Evolutionary conservation across 306 rosid species (phyloP), one percentile per base, ranked within the genome.

Genomic region (Cicer arietinum): DNA sequence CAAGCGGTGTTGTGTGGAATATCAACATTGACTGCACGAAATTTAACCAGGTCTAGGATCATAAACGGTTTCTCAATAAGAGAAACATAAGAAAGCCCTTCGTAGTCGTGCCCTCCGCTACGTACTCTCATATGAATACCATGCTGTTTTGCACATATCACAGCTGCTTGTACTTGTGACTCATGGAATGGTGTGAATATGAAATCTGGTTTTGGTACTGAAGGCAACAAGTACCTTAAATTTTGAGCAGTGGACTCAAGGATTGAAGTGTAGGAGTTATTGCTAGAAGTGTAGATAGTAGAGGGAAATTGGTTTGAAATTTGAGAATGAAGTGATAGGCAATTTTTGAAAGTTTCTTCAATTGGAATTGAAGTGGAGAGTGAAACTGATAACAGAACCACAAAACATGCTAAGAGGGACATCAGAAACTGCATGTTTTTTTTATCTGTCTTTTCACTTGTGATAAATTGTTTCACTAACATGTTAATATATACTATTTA

Each of bases 161-260:
- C 89, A 3, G 92, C 83, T n/a, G 88, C 80, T 80, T 88, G 95
- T 42, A 90, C 92, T 43, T 90, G 92, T 56, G 85, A 80, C 2
- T 90, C 92, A 11, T 82, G 74, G 4, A 71, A 56, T 7, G 95
- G 89, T 4, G 85, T 87, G 90, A 84, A 90, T 54, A 87, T 90
- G 75, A 90, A 80, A 12, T 67, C 86, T 1, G 90, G 92, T 74
- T 88, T 90, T 2, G 90, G 96, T 17, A 76, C 71, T 12, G 96
- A 85, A 45, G 93, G 85, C 39, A 71, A 43, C 77, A 86, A 41
- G 67, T 69, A 83, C 77, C 96, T 74, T 41, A 88, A 86, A 63
- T 92, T 92, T 70, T 88, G 89, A 7, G 96, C 97, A 5, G 90
- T 84, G 64, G 93, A 88, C 37, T 85, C 88, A 10, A 92, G 88